A percentile compares a stretch with the other conserved stretches of the same genome.
phyloP scores from a whole-genome alignment of 768 basidiomycete species.

The Russula virescens region DNA sequence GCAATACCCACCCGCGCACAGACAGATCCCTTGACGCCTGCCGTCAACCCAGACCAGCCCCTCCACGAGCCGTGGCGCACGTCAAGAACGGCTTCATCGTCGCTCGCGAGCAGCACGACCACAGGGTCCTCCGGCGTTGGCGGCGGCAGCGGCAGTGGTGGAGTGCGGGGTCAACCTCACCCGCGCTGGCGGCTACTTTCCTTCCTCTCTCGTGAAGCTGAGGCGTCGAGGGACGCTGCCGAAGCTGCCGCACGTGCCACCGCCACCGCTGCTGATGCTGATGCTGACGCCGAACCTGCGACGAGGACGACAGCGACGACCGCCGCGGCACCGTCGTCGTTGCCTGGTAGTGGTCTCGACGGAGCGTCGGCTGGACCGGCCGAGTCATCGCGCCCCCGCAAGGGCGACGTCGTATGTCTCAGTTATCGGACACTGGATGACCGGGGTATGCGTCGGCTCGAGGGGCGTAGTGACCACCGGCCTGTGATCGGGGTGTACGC shows the following conservation, averaged over 20 bases:
- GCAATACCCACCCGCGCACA: background rate
- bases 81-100: background rate
- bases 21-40: background rate
- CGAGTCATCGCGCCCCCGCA: conserved; percentile 34
- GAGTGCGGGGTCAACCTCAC: background rate
- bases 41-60: background rate
- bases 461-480: conserved; percentile 78
- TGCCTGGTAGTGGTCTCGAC: background rate
- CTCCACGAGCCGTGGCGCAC: background rate
- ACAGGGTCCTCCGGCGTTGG: background rate
- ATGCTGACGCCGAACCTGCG: background rate
- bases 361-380: background rate
- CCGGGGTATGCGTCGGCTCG: conserved; percentile 63
- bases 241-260: background rate
- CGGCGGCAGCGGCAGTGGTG: background rate
- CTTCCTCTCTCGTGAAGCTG: conserved; percentile 18
- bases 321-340: background rate
- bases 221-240: conserved; percentile 1
- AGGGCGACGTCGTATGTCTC: conserved; percentile 70
- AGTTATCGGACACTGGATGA: conserved; percentile 72
- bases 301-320: background rate
- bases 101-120: background rate
- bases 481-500: conserved; percentile 80
- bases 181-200: conserved; percentile 22
- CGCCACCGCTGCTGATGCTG: no score